A percentile compares a stretch with the other conserved stretches of the same genome.
phyloP scores from a whole-genome alignment of 164 flowering plant species.

The Euptelea pleiosperma region DNA sequence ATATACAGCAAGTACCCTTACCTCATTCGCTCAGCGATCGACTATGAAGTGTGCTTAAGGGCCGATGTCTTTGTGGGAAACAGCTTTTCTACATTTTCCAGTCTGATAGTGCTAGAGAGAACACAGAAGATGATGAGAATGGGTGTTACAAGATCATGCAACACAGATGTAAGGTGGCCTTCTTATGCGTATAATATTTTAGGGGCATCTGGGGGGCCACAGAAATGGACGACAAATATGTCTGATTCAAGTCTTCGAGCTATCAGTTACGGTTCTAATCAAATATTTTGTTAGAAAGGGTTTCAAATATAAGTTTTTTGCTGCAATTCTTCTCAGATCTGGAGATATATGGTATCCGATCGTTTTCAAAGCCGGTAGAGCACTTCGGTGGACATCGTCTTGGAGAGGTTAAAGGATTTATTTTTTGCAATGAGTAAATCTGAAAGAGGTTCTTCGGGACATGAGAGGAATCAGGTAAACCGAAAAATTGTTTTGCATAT shows the following conservation, averaged over 20 bases:
- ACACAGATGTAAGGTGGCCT: constrained; percentile 53
- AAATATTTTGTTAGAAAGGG: constrained; percentile 58
- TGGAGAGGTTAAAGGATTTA: too few species aligned
- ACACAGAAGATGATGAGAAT: constrained; percentile 56
- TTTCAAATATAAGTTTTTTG: not conserved
- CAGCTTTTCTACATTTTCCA: constrained; percentile 93
- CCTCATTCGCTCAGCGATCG: constrained; percentile 89
- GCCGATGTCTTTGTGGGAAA: constrained; percentile 91
- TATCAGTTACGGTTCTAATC: constrained; percentile 82
- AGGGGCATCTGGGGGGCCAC: constrained; percentile 64
- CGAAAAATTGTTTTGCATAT: too few species aligned
- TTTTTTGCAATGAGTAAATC: too few species aligned
- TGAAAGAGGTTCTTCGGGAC: too few species aligned
- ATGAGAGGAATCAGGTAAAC: too few species aligned
- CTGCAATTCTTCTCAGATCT: too few species aligned
- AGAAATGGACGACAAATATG: constrained; percentile 76
- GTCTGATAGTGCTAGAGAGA: constrained; percentile 84
- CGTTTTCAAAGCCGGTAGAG: too few species aligned
- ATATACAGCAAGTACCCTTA: constrained; percentile 74
- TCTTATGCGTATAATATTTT: constrained; percentile 82
- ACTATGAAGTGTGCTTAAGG: constrained; percentile 90
- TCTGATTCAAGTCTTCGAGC: constrained; percentile 68
- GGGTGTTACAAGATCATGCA: constrained; percentile 46
- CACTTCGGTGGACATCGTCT: too few species aligned
- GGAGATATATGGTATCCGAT: too few species aligned